phyloP scores from a whole-genome alignment of 2,329 filamentous ascomycete species.

The Ophiostoma himal-ulmi region DNA sequence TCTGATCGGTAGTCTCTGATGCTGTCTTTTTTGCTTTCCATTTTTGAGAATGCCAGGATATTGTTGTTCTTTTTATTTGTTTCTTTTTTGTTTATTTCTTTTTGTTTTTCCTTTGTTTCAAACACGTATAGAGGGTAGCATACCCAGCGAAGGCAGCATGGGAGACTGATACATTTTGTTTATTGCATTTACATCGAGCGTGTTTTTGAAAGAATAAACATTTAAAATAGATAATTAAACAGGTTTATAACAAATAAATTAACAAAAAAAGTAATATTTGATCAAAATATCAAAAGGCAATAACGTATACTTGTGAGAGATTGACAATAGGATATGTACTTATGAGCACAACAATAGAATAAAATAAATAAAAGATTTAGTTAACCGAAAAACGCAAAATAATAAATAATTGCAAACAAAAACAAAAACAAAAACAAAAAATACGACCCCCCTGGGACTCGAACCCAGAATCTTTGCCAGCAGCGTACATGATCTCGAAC shows the following conservation, averaged over 20 bases:
- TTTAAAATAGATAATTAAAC: too few species aligned
- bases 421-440: slow-evolving; percentile 21
- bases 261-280: too few species aligned
- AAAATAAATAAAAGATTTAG: too few species aligned
- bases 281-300: too few species aligned
- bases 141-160: not conserved
- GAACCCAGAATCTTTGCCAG: slow-evolving; percentile 29
- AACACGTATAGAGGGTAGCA: not conserved
- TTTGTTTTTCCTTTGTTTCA: not conserved
- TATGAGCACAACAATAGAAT: too few species aligned
- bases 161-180: not conserved
- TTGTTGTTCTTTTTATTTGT: not conserved
- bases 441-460: slow-evolving; percentile 27
- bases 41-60: not conserved
- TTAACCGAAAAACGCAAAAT: not conserved
- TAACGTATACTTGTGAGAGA: too few species aligned
- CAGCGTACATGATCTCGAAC: slow-evolving; percentile 1
- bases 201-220: not conserved
- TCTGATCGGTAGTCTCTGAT: not conserved
- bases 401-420: not conserved
- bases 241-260: too few species aligned
- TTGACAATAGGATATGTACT: too few species aligned
- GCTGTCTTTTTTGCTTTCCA: not conserved
- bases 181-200: not conserved
- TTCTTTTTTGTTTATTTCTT: not conserved